phyloP scores from a whole-genome alignment of 345 rosid species.

The Eucalyptus cloeziana region DNA sequence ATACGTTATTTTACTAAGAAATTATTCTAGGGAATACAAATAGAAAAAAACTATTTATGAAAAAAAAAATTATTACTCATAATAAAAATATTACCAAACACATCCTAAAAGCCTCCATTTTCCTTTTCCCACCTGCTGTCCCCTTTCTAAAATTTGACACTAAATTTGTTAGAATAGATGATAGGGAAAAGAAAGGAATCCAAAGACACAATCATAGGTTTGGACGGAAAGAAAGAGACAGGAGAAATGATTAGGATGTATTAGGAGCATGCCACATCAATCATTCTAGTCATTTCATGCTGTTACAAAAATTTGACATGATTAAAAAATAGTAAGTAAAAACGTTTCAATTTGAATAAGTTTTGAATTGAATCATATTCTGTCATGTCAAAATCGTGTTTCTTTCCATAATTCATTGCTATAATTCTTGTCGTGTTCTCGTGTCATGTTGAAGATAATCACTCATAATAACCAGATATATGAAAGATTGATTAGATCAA shows the following conservation, averaged over 20 bases:
- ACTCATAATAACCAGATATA: neutral
- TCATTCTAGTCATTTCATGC: neutral
- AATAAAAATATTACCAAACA: too few species aligned
- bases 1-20: too few species aligned
- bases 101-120: neutral
- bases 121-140: rapidly evolving
- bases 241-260: neutral
- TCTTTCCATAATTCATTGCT: neutral
- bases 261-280: neutral
- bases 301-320: neutral
- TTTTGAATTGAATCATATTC: neutral
- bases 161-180: too few species aligned
- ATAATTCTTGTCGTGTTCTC: too few species aligned
- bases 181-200: neutral
- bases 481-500: neutral
- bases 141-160: neutral
- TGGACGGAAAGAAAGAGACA: neutral
- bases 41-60: too few species aligned
- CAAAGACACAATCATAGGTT: neutral
- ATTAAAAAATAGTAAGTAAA: neutral
- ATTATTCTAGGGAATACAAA: too few species aligned
- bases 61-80: too few species aligned
- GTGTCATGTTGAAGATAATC: neutral
- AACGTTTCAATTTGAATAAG: neutral
- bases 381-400: neutral